Evolutionary conservation across 2,329 filamentous ascomycete species (phyloP).

Genomic region (Penicillium hesseltinei): DNA sequence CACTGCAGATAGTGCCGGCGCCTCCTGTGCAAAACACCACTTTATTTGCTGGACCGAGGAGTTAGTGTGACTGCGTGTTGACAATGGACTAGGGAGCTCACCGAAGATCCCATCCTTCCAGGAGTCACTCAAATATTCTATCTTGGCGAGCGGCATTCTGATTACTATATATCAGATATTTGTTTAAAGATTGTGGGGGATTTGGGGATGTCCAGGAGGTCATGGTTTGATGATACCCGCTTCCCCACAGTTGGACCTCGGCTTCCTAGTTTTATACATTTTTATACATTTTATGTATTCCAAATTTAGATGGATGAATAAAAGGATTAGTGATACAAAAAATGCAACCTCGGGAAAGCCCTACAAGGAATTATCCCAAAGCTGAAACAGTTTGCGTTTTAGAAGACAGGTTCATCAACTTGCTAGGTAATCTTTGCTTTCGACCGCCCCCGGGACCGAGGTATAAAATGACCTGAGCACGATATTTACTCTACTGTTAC

Average conservation of each 20-base stretch:
- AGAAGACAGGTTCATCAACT: too few relatives aligned
- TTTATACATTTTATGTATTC: background rate
- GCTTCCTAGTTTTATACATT: background rate
- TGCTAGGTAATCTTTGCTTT: too few relatives aligned
- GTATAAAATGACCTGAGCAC: too few relatives aligned
- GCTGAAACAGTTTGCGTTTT: background rate
- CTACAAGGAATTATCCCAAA: background rate
- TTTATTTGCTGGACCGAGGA: constrained; percentile 63
- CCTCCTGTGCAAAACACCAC: constrained; percentile 95
- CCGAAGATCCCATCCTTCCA: constrained; percentile 89
- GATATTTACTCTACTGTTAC: too few relatives aligned
- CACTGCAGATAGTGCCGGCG: constrained; percentile 88
- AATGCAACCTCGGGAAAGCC: background rate
- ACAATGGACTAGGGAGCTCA: constrained; percentile 41
- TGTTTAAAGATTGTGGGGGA: background rate
- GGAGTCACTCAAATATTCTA: constrained; percentile 74
- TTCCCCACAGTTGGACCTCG: constrained; percentile 26
- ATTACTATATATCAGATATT: background rate
- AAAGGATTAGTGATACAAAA: background rate
- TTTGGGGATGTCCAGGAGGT: background rate
- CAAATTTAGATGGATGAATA: background rate
- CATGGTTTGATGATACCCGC: constrained; percentile 1
- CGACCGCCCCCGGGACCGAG: too few relatives aligned
- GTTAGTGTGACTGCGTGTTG: background rate
- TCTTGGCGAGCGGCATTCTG: constrained; percentile 66